Evolutionary conservation across 768 basidiomycete genomes (phyloP), one percentile per base, ranked within the genome.

Genomic region (Pleurotus sapidus): DNA sequence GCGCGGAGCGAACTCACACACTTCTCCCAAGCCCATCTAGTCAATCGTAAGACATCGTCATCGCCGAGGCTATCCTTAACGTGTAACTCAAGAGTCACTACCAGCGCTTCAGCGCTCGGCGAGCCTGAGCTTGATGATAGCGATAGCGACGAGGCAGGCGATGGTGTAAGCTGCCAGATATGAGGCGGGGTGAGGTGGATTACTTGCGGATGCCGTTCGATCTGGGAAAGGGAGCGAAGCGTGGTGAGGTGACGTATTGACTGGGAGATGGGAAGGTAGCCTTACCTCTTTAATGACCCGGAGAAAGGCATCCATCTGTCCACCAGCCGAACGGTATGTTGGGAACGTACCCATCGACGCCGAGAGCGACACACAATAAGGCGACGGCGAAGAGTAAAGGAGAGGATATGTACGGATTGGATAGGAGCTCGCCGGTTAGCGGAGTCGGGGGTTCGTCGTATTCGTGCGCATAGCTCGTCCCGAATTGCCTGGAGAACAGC

Each of bases 141-240:
- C n/a, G n/a, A n/a, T n/a, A n/a, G n/a, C n/a, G n/a, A n/a, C n/a
- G n/a, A n/a, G n/a, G n/a, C n/a, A n/a, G n/a, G n/a, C n/a, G n/a
- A n/a, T n/a, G n/a, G n/a, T n/a, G n/a, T n/a, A n/a, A n/a, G n/a
- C n/a, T n/a, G n/a, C n/a, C n/a, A n/a, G n/a, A n/a, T n/a, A n/a
- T n/a, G n/a, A n/a, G n/a, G n/a, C 9, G 90, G 86, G 1, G 89
- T 87, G 9, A 96, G 80, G 65, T 93, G 90, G 0, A 90, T 67
- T 23, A 97, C 89, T 59, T 89, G 81, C 0, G 92, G 90, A 60
- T 96, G 92, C 2, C 87, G 80, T 66, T 95, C 91, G 60, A 95
- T 81, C 89, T 93, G 60, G 9, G 38, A 53, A 20, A 9, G 8
- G 30, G 30, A 30, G 11, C 8, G 30, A 30, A 30, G 11, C 1